Evolutionary conservation across 345 rosid genomes (phyloP), one percentile per base, ranked within the genome.

Genomic region (Noccaea caerulescens): DNA sequence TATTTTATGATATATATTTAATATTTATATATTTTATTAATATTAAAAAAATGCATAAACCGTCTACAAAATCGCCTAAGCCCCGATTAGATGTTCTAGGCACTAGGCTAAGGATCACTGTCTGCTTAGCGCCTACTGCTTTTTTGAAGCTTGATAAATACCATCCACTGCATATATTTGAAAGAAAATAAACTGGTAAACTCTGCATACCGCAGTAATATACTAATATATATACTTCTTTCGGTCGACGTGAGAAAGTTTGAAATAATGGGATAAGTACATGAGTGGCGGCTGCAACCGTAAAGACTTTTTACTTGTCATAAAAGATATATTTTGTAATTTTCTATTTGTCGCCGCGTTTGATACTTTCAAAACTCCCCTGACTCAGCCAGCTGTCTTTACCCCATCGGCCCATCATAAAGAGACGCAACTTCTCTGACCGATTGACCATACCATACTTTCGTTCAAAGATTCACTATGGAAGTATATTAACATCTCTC

Each of bases 281-380:
- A 13, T 41, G 27, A 27, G 32, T 41, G 61, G 58, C 71, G 73
- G 73, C 73, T 42, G 32, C 41, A 45, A n/a, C 55, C 7, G 12
- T 20, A 5, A 8, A 61, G 11, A 10, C 60, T 66, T 25, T 18
- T 18, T 10, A 13, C 16, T 33, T 18, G 18, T 8, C 32, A 23
- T 16, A 23, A 46, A 42, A 37, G 32, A 25, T 6, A 37, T 10
- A 13, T 49, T 59, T 59, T 70, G 74, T 70, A 70, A 49, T 3
- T 49, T 58, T 59, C 42, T 49, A 25, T 38, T 70, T 59, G 74
- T 59, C 74, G 56, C 66, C 42, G 11, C 58, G 11, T 61, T 49
- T 49, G 58, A 69, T 58, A 16, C 25, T 38, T 69, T 58, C 39
- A 58, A 68, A 45, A n/a, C 38, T 57, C 37, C 3, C 10, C 0